Evolutionary conservation across 148 eudicot genomes (phyloP), one percentile per base, ranked within the genome.

Genomic region (Gaultheria prostrata): DNA sequence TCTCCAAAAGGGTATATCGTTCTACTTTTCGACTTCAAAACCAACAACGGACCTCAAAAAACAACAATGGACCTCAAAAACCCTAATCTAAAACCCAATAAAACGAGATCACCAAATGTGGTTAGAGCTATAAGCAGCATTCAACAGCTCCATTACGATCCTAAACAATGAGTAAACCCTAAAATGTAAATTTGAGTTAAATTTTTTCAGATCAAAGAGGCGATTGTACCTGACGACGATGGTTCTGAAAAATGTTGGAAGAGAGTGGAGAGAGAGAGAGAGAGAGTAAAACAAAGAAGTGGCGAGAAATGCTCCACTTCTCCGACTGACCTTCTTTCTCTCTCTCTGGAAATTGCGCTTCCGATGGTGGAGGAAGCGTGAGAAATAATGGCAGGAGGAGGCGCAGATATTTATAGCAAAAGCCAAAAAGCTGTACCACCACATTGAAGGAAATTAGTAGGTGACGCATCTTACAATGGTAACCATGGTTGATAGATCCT

Each of bases 351-450:
- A 76, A 50, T 43, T 14, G 30, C 80, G 85, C 74, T 83, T 83
- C 85, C 80, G 32, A 74, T 28, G 70, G 72, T 11, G 1, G 51
- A 67, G 81, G 78, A 65, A 77, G 81, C 81, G 81, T 77, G 51
- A 33, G 73, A 49, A 32, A 57, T 50, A 17, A 20, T 18, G 30
- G 43, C 3, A 53, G 32, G 24, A 7, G 8, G 79, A 43, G 76
- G 21, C 59, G 7, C 61, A 49, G 45, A 30, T 83, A 83, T 77
- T 83, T 83, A 77, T 83, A 83, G 85, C 48, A 30, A 18, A 32
- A 4, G 33, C 35, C 11, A 20, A 33, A 39, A 39, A 6, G 43
- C 28, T 32, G 21, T 59, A n/a, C 57, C 18, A 39, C 61, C 61
- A 33, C 4, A 54, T 2, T n/a, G 32, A 14, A 69, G 54, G 43